phyloP scores from a whole-genome alignment of 2,329 filamentous ascomycete genomes.

The Phoma sp. region DNA sequence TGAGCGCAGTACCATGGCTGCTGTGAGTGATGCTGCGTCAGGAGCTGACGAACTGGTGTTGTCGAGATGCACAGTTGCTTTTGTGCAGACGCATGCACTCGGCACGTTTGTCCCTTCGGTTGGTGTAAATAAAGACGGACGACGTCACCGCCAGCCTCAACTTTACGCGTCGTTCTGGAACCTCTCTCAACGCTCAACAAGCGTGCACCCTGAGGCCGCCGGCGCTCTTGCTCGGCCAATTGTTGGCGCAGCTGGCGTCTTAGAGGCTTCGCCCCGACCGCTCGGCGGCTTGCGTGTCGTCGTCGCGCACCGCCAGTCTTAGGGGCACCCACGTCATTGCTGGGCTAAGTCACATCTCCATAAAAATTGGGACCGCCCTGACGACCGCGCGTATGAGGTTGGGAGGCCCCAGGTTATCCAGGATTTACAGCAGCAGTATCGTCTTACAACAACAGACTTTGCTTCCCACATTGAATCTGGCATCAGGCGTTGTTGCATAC shows the following conservation, averaged over 20 bases:
- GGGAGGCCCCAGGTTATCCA: conserved; percentile 8
- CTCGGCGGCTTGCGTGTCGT: conserved; percentile 17
- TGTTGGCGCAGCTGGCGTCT: conserved; percentile 7
- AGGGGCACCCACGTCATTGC: conserved; percentile 16
- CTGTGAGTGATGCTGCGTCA: neutral
- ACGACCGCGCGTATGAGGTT: conserved; percentile 19
- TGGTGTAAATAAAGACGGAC: conserved; percentile 8
- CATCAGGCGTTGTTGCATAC: neutral
- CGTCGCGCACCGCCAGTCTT: conserved; percentile 13
- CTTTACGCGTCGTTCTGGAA: conserved; percentile 15
- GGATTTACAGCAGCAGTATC: conserved; percentile 1
- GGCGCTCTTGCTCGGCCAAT: conserved; percentile 10
- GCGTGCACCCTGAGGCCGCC: conserved; percentile 6
- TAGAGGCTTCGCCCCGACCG: conserved; percentile 8
- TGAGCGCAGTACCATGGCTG: neutral
- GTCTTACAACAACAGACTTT: conserved; percentile 11
- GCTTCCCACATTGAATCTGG: neutral
- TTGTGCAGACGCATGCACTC: neutral
- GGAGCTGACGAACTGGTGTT: neutral
- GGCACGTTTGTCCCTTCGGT: neutral
- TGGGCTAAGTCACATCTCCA: conserved; percentile 11
- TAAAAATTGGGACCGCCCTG: conserved; percentile 19
- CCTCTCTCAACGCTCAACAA: conserved; percentile 14
- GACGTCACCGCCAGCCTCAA: conserved; percentile 17
- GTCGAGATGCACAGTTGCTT: neutral